Conservation (phyloP, 495 filamentous ascomycete genomes). For the Tuber melanosporum region DNA sequence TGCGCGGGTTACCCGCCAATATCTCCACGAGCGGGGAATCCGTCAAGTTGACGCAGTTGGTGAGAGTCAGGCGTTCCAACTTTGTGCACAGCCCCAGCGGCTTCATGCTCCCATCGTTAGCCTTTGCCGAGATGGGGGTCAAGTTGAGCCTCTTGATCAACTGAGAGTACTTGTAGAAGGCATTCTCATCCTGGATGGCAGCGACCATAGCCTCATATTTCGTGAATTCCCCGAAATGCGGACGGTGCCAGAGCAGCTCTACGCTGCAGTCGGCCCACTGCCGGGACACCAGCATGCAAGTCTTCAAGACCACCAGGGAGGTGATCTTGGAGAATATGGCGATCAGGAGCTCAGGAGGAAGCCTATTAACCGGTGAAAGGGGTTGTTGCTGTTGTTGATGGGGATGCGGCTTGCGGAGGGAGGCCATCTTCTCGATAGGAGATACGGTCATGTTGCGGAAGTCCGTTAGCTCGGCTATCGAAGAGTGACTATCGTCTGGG, state of each 20-base stretch:
- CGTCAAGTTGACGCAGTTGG: slow-evolving; percentile 77
- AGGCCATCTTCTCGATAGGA: slow-evolving; percentile 22
- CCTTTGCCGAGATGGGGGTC: slow-evolving; percentile 62
- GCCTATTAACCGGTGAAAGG: slow-evolving; percentile 65
- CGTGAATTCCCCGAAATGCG: slow-evolving; percentile 76
- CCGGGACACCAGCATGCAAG: slow-evolving; percentile 86
- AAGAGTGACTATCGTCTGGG: slow-evolving; percentile 32
- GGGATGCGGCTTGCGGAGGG: slow-evolving; percentile 5
- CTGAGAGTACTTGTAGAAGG: slow-evolving; percentile 77
- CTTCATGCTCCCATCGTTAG: slow-evolving; percentile 83
- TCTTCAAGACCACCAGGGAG: slow-evolving; percentile 65
- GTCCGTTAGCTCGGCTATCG: slow-evolving; percentile 33
- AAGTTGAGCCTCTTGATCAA: slow-evolving; percentile 89
- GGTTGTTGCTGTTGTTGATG: slow-evolving; percentile 23
- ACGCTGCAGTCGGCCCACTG: slow-evolving; percentile 90
- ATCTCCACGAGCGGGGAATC: slow-evolving; percentile 76
- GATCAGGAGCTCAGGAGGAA: slow-evolving; percentile 93
- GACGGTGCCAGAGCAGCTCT: slow-evolving; percentile 89
- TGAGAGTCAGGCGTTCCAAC: slow-evolving; percentile 88
- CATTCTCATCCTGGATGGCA: slow-evolving; percentile 60
- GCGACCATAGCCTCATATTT: slow-evolving; percentile 69
- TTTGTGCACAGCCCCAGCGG: slow-evolving; percentile 80
- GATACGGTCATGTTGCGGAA: slow-evolving; percentile 41
- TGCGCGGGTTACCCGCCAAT: slow-evolving; percentile 67
- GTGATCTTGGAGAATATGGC: slow-evolving; percentile 79